Percentiles rank a stretch among this genome's conserved stretches.
Conservation (phyloP, 2,329 filamentous ascomycete genomes). For the Teratosphaeria epicoccoides region DNA sequence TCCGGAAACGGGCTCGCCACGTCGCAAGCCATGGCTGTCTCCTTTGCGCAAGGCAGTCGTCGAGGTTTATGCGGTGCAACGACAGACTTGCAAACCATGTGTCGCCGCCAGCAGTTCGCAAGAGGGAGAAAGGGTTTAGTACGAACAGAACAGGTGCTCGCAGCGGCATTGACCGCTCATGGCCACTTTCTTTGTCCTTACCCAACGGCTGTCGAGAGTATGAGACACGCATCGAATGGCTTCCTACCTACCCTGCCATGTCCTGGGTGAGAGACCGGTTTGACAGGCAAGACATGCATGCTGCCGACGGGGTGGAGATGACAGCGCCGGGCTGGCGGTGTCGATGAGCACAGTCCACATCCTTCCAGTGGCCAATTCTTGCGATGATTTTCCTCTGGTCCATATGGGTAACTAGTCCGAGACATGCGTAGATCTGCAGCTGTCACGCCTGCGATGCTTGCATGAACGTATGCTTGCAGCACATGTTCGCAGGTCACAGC, state of each 20-base stretch:
- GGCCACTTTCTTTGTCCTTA: conserved; percentile 4
- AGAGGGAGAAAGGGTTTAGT: neutral
- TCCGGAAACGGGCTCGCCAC: conserved; percentile 4
- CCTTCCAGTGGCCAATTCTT: neutral
- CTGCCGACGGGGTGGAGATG: neutral
- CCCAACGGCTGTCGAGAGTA: conserved; percentile 1
- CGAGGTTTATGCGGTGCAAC: neutral
- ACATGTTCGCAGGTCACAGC: neutral
- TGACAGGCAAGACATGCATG: conserved; percentile 2
- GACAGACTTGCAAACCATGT: conserved; percentile 1
- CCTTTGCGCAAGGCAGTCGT: neutral
- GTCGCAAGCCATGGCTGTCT: conserved; percentile 8
- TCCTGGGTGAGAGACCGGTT: neutral
- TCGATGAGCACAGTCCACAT: neutral
- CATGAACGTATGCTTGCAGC: neutral
- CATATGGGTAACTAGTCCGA: neutral
- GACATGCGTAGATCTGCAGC: neutral
- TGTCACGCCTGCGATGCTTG: neutral
- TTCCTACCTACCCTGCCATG: neutral
- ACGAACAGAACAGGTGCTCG: conserved; percentile 1
- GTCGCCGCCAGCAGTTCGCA: conserved; percentile 2
- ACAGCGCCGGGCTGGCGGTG: neutral
- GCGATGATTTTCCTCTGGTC: neutral
- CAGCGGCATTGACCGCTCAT: conserved; percentile 4
- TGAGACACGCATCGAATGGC: conserved; percentile 4